Percentiles rank a stretch among this genome's conserved stretches.
phyloP scores from a whole-genome alignment of 2,329 filamentous ascomycete species.

The Diatrype stigma region DNA sequence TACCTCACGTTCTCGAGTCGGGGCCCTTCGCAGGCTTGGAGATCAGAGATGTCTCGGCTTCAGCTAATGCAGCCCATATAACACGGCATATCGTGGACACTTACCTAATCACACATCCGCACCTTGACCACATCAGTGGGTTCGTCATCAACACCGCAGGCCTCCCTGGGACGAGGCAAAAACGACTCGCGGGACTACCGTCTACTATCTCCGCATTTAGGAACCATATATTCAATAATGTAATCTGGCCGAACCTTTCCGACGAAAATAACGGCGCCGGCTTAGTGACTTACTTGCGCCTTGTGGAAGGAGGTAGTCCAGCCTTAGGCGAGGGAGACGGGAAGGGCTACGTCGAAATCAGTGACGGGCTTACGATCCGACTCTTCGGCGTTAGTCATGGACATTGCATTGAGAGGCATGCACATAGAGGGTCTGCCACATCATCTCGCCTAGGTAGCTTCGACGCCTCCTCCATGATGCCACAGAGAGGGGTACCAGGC shows the following conservation, averaged over 20 bases:
- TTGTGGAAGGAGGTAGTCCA: constrained; percentile 84
- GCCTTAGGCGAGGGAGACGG: constrained; percentile 76
- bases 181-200: constrained; percentile 80
- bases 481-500: constrained; percentile 18
- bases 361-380: constrained; percentile 84
- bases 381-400: constrained; percentile 87
- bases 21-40: constrained; percentile 80
- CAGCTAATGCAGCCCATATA: constrained; percentile 78
- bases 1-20: constrained; percentile 52
- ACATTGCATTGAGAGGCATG: constrained; percentile 72
- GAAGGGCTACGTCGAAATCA: constrained; percentile 82
- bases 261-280: constrained; percentile 95
- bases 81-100: constrained; percentile 77
- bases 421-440: constrained; percentile 58
- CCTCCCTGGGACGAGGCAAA: constrained; percentile 74
- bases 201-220: constrained; percentile 91
- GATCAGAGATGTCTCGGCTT: constrained; percentile 60
- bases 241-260: constrained; percentile 96
- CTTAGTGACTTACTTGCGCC: constrained; percentile 81
- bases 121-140: constrained; percentile 88
- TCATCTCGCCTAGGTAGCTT: constrained; percentile 47
- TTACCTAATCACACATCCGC: constrained; percentile 93
- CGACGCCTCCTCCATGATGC: constrained; percentile 32
- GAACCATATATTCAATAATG: constrained; percentile 91
- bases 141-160: constrained; percentile 92